A percentile compares a stretch with the other conserved stretches of the same genome.
Evolutionary conservation across 306 rosid genomes (phyloP).

Genomic region (Gillenia trifoliata): DNA sequence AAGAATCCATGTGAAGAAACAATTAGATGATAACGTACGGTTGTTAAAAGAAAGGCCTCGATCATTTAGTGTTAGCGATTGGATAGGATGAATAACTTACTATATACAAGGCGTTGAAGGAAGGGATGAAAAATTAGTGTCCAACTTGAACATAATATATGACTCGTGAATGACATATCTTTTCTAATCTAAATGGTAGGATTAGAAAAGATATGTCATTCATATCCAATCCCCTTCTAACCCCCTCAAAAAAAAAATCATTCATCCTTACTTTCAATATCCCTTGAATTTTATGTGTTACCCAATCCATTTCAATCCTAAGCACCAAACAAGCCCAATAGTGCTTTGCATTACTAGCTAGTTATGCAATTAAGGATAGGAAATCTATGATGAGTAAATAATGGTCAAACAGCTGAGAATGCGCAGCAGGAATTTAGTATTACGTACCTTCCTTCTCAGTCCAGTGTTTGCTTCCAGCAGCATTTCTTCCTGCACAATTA

Average conservation of each 20-base stretch:
- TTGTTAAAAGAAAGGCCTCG: neutral
- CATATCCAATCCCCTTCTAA: neutral
- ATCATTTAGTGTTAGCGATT: neutral
- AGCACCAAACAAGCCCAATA: neutral
- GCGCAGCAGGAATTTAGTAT: neutral
- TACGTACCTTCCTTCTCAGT: constrained; percentile 52
- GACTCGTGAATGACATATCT: no score
- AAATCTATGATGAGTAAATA: neutral
- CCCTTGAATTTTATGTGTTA: neutral
- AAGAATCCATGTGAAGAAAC: neutral
- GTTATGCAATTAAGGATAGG: neutral
- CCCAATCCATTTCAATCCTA: neutral
- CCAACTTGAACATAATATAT: neutral
- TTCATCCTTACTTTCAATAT: neutral
- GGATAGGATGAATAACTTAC: neutral
- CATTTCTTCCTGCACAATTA: constrained; percentile 47
- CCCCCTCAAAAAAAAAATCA: neutral
- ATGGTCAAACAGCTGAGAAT: neutral
- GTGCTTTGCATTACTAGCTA: neutral
- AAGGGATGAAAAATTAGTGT: neutral
- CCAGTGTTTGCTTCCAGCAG: constrained; percentile 53
- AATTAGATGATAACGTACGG: neutral
- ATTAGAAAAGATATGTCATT: neutral
- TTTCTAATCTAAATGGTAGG: no score
- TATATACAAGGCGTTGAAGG: neutral